These are phyloP conservation scores for Jimgerdemannia lactiflua DNA, from an alignment of 192 early-diverging fungal genomes.

Conservation along the genomic window DNA sequence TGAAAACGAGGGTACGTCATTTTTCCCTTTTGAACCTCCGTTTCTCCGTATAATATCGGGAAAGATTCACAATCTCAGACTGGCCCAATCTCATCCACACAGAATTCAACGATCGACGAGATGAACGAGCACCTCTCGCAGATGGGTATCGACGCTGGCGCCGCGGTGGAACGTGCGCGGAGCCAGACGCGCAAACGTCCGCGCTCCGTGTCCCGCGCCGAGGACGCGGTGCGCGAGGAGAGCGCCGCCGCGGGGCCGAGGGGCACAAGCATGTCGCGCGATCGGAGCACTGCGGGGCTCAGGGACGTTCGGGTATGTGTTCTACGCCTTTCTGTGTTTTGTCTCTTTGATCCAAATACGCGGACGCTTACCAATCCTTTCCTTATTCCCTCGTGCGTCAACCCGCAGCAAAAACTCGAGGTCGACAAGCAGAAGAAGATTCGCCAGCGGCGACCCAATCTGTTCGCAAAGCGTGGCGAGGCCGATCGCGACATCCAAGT, in stretches of 20 bases:
- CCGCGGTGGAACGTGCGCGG: slow-evolving; percentile 62
- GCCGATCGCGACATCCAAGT: slow-evolving; percentile 88
- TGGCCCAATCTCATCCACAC: neutral
- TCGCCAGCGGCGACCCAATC: slow-evolving; percentile 70
- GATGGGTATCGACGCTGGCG: slow-evolving; percentile 70
- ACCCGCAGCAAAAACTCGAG: slow-evolving; percentile 41
- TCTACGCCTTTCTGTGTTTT: slow-evolving; percentile 14
- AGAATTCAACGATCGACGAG: slow-evolving; percentile 41
- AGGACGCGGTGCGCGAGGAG: slow-evolving; percentile 58
- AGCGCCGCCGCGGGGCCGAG: slow-evolving; percentile 50
- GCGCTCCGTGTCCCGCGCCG: slow-evolving; percentile 69
- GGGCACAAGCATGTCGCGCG: slow-evolving; percentile 51
- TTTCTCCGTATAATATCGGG: slow-evolving; percentile 13
- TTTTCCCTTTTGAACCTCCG: too few species aligned
- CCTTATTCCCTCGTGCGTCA: slow-evolving; percentile 17
- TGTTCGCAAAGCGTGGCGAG: slow-evolving; percentile 84
- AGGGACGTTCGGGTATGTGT: slow-evolving; percentile 46
- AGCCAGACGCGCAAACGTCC: slow-evolving; percentile 61
- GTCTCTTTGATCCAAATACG: neutral
- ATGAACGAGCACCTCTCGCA: slow-evolving; percentile 70
- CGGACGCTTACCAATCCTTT: neutral
- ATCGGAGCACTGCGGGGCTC: slow-evolving; percentile 76
- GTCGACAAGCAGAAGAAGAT: slow-evolving; percentile 77
- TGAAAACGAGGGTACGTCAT: slow-evolving; percentile 34
- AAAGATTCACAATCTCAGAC: slow-evolving; percentile 12